Percentiles rank a stretch among this genome's conserved stretches.
Evolutionary conservation across 2,329 filamentous ascomycete genomes (phyloP).

Genomic region (Sclerotiophoma versabilis): DNA sequence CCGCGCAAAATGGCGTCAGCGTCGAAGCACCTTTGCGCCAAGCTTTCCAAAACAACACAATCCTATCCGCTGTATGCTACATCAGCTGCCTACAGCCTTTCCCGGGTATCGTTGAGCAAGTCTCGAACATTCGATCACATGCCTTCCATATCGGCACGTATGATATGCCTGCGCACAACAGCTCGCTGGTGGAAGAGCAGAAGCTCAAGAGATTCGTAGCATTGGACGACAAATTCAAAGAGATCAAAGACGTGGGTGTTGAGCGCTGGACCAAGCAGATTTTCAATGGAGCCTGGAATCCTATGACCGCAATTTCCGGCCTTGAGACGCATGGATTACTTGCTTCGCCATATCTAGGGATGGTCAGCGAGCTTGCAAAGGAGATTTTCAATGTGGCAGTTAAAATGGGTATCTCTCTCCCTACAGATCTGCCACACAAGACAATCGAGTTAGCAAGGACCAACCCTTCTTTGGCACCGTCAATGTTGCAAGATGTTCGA

Average conservation of each 20-base stretch:
- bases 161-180: not conserved
- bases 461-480: conserved; percentile 11
- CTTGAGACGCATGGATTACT: conserved; percentile 9
- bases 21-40: conserved; percentile 5
- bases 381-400: not conserved
- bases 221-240: conserved; percentile 4
- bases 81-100: conserved; percentile 10
- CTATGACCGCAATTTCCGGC: conserved; percentile 12
- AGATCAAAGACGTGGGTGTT: conserved; percentile 5
- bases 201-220: not conserved
- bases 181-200: not conserved
- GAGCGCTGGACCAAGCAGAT: conserved; percentile 15
- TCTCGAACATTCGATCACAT: conserved; percentile 10
- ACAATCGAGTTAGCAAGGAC: conserved; percentile 5
- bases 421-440: not conserved
- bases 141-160: conserved; percentile 9
- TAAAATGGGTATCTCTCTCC: conserved; percentile 4
- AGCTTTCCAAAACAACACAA: conserved; percentile 3
- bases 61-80: conserved; percentile 14
- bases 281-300: conserved; percentile 18
- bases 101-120: conserved; percentile 8
- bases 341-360: not conserved
- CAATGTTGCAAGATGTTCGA: conserved; percentile 9
- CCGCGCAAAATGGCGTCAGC: conserved; percentile 13
- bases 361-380: not conserved